A percentile compares a stretch with the other conserved stretches of the same genome.
Conservation (phyloP, 768 basidiomycete species). For the Kwoniella sp. region DNA sequence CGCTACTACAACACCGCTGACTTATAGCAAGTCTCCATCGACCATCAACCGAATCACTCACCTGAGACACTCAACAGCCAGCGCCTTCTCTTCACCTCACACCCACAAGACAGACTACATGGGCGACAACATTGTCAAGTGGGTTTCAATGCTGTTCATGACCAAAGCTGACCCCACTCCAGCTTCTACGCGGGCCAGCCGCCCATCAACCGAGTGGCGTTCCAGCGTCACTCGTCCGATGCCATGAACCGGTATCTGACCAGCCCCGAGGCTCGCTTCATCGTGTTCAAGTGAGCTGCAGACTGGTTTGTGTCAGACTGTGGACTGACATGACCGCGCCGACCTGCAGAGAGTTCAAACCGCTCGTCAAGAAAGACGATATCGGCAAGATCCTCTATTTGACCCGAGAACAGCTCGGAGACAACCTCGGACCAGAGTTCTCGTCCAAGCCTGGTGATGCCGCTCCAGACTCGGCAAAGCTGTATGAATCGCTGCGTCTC, state of each 20-base stretch:
- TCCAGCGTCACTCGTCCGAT: conserved; percentile 69
- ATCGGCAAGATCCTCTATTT: conserved; percentile 62
- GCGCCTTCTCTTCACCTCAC: not conserved
- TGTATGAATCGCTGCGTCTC: conserved; percentile 48
- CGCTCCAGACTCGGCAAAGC: conserved; percentile 48
- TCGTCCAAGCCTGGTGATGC: not conserved
- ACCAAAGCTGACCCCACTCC: not conserved
- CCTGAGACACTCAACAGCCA: not conserved
- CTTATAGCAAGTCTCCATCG: not conserved
- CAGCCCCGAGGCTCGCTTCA: conserved; percentile 65
- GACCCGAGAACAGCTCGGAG: conserved; percentile 71
- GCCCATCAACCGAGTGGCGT: conserved; percentile 51
- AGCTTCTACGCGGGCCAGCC: conserved; percentile 51
- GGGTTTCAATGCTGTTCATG: conserved; percentile 1
- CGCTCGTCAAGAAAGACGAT: conserved; percentile 51
- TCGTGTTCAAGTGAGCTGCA: conserved; percentile 69
- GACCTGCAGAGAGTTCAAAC: conserved; percentile 50
- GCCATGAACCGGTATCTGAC: conserved; percentile 70
- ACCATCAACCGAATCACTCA: not conserved
- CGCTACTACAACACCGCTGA: not conserved
- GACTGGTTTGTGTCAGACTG: conserved; percentile 48
- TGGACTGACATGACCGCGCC: not conserved
- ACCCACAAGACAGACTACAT: conserved; percentile 28
- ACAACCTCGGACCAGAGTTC: conserved; percentile 42
- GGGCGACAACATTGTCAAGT: conserved; percentile 51